Percentiles rank a stretch among this genome's conserved stretches.
Conservation (phyloP, 2,329 filamentous ascomycete genomes). For the Pseudopyrenochaeta lycopersici region DNA sequence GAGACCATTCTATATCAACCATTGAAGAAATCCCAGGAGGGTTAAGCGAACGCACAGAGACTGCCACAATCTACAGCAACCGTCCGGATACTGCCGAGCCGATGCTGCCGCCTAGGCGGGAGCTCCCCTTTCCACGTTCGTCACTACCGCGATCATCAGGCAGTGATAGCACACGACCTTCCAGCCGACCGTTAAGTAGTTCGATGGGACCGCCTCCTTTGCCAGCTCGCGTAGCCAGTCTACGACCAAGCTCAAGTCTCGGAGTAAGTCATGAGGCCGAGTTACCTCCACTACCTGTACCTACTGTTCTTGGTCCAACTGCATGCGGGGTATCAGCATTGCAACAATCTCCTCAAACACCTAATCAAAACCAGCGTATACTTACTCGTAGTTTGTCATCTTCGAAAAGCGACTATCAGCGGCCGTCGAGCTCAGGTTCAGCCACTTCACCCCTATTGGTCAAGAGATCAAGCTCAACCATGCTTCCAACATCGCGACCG, state of each 20-base stretch:
- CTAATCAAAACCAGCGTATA: constrained; percentile 8
- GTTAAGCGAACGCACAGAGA: constrained; percentile 23
- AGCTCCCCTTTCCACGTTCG: constrained; percentile 52
- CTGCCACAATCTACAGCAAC: constrained; percentile 21
- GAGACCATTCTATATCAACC: constrained; percentile 3
- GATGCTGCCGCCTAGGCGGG: constrained; percentile 48
- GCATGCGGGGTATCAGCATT: constrained; percentile 5
- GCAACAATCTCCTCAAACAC: constrained; percentile 11
- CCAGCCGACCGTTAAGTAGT: constrained; percentile 33
- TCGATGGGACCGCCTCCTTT: constrained; percentile 46
- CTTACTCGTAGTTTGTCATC: background rate
- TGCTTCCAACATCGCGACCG: constrained; percentile 25
- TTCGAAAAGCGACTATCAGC: constrained; percentile 12
- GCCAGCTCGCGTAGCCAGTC: constrained; percentile 26
- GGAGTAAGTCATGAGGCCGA: constrained; percentile 26
- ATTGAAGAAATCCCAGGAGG: constrained; percentile 10
- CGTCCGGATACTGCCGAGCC: constrained; percentile 23
- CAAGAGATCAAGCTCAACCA: constrained; percentile 13
- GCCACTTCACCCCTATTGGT: constrained; percentile 14
- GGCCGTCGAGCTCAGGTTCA: constrained; percentile 13
- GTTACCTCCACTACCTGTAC: constrained; percentile 47
- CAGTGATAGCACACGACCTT: constrained; percentile 27
- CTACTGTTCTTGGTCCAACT: constrained; percentile 35
- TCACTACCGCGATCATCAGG: constrained; percentile 36
- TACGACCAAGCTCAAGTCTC: constrained; percentile 29